phyloP scores from a whole-genome alignment of 1,284 basidiomycete species.

The Lentinus polychrous region DNA sequence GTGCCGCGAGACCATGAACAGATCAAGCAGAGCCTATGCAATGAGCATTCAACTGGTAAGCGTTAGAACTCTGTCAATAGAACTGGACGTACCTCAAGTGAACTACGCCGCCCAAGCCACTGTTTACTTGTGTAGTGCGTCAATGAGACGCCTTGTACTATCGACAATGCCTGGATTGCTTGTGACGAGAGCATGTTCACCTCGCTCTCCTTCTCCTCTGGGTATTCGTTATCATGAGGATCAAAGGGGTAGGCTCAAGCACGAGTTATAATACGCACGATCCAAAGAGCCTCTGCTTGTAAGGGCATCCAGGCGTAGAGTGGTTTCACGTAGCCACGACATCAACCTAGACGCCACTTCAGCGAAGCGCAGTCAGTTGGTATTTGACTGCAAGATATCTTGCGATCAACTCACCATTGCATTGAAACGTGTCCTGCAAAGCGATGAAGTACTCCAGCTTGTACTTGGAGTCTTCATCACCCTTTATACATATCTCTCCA shows the following conservation, averaged over 20 bases:
- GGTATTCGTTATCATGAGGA: neutral
- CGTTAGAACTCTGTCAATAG: neutral
- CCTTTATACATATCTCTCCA: constrained; percentile 42
- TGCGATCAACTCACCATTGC: constrained; percentile 50
- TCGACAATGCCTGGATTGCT: constrained; percentile 49
- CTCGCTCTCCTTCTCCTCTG: constrained; percentile 39
- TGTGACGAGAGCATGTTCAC: constrained; percentile 39
- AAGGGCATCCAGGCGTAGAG: constrained; percentile 18
- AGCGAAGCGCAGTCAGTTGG: constrained; percentile 3
- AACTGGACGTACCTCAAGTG: constrained; percentile 55
- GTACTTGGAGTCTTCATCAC: constrained; percentile 29
- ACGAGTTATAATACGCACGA: constrained; percentile 16
- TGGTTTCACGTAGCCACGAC: constrained; percentile 35
- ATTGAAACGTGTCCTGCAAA: constrained; percentile 70
- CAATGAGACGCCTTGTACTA: constrained; percentile 78
- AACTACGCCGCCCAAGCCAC: constrained; percentile 61
- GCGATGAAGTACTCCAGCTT: constrained; percentile 49
- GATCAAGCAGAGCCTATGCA: constrained; percentile 64
- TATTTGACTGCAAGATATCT: neutral
- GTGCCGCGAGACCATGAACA: constrained; percentile 67
- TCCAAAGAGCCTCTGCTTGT: constrained; percentile 21
- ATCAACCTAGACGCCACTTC: constrained; percentile 58
- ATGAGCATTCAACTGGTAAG: constrained; percentile 3
- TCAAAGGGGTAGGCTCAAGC: neutral
- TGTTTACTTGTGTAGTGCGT: constrained; percentile 63